A percentile compares a stretch with the other conserved stretches of the same genome.
phyloP scores from a whole-genome alignment of 1,284 basidiomycete species.

The Trichosporon inkin region DNA sequence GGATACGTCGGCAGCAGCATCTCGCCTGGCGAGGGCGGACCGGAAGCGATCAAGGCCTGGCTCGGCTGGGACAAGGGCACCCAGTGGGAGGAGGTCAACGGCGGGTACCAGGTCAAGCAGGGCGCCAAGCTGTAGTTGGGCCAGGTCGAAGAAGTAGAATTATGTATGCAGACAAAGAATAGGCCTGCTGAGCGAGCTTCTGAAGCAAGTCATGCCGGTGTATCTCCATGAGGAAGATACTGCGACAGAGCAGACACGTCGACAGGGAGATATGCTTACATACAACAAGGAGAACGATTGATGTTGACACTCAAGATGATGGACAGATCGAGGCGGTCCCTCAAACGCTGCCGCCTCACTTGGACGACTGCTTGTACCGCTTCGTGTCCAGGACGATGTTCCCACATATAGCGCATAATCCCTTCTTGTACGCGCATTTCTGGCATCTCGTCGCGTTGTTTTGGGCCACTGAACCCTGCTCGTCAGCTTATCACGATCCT shows the following conservation, averaged over 20 bases:
- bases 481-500: constrained; percentile 6
- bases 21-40: neutral
- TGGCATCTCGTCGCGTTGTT: constrained; percentile 49
- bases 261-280: neutral
- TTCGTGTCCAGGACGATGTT: constrained; percentile 44
- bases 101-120: constrained; percentile 1
- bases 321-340: neutral
- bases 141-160: too few species aligned
- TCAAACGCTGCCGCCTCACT: constrained; percentile 20
- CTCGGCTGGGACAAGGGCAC: constrained; percentile 3
- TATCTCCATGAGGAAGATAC: too few species aligned
- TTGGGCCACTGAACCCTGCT: constrained; percentile 39
- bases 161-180: too few species aligned
- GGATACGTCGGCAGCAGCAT: neutral
- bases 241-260: too few species aligned
- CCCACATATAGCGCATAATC: constrained; percentile 50
- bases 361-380: constrained; percentile 43
- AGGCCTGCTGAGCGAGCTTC: too few species aligned
- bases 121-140: neutral
- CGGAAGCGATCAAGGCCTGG: neutral
- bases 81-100: constrained; percentile 1
- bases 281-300: neutral
- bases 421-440: constrained; percentile 52
- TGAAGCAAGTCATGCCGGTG: too few species aligned
- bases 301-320: neutral